Evolutionary conservation across 208 protist species (phyloP).

Genomic region (Trypanosomatidae sp.): DNA sequence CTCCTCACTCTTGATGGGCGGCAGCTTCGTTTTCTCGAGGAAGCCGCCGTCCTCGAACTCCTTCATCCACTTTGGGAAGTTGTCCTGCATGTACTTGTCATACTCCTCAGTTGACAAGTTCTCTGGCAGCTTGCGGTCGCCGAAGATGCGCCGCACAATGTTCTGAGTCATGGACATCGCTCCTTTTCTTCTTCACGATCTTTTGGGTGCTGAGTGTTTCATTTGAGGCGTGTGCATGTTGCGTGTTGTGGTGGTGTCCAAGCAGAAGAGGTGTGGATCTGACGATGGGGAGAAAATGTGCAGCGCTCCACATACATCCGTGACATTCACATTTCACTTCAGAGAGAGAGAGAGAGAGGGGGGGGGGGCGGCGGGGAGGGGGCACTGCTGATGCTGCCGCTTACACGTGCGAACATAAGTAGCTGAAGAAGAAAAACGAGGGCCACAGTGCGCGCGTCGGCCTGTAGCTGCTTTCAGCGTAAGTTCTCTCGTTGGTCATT

Average conservation of each 20-base stretch:
- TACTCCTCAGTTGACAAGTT: constrained; percentile 76
- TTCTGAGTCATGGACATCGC: constrained; percentile 73
- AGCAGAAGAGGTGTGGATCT: not conserved
- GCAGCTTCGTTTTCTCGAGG: constrained; percentile 85
- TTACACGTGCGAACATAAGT: not conserved
- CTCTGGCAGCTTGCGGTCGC: constrained; percentile 72
- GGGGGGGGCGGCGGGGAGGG: too few species aligned
- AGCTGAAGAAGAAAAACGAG: not conserved
- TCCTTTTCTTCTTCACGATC: not conserved
- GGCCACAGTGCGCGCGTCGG: not conserved
- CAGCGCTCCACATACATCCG: not conserved
- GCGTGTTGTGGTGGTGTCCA: not conserved
- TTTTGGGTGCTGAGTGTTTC: too few species aligned
- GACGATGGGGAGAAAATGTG: not conserved
- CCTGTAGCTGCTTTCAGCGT: not conserved
- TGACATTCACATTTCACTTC: not conserved
- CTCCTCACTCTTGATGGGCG: constrained; percentile 80
- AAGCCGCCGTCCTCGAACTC: constrained; percentile 91
- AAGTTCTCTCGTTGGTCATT: not conserved
- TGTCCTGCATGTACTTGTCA: constrained; percentile 84
- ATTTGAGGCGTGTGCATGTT: not conserved
- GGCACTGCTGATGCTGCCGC: not conserved
- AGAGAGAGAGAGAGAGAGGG: not conserved
- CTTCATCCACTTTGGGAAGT: constrained; percentile 84
- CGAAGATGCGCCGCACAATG: constrained; percentile 90